Conservation (phyloP, 345 rosid species). For the Gossypium mustelinum region DNA sequence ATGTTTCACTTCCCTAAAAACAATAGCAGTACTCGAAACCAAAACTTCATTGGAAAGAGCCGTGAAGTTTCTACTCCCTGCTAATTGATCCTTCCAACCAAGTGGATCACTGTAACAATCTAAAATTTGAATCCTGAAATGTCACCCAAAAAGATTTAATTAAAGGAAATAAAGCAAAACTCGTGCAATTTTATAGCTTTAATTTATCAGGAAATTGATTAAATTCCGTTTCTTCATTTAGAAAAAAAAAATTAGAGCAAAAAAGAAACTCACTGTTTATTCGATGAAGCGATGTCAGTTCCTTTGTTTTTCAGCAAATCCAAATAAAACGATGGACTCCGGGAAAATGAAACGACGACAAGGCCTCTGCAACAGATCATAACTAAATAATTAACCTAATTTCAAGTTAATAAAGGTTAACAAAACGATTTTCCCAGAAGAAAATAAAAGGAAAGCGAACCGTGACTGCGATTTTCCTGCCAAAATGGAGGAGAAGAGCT, state of each 20-base stretch:
- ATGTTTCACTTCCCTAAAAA: constrained; percentile 58
- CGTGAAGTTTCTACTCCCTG: constrained; percentile 18
- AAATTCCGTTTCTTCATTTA: not conserved
- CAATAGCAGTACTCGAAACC: constrained; percentile 23
- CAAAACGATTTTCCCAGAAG: not conserved
- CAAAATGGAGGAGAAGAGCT: constrained; percentile 48
- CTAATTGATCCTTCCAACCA: constrained; percentile 61
- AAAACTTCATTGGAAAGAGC: constrained; percentile 30
- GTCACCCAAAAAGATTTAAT: constrained; percentile 2
- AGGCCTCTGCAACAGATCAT: constrained; percentile 18
- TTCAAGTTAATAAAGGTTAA: not conserved
- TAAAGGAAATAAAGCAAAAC: not conserved
- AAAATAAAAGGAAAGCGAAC: constrained; percentile 17
- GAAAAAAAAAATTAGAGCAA: not conserved
- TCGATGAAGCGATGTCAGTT: constrained; percentile 38
- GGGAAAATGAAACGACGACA: constrained; percentile 57
- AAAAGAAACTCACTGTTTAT: constrained; percentile 45
- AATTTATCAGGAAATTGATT: not conserved
- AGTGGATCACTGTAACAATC: constrained; percentile 88
- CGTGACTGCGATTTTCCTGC: constrained; percentile 76
- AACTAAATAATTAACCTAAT: not conserved
- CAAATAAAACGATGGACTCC: constrained; percentile 65
- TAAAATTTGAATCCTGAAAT: constrained; percentile 63
- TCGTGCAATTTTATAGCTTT: not conserved
- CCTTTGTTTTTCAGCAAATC: constrained; percentile 52